phyloP scores from a whole-genome alignment of 345 rosid species.

The Heritiera littoralis region DNA sequence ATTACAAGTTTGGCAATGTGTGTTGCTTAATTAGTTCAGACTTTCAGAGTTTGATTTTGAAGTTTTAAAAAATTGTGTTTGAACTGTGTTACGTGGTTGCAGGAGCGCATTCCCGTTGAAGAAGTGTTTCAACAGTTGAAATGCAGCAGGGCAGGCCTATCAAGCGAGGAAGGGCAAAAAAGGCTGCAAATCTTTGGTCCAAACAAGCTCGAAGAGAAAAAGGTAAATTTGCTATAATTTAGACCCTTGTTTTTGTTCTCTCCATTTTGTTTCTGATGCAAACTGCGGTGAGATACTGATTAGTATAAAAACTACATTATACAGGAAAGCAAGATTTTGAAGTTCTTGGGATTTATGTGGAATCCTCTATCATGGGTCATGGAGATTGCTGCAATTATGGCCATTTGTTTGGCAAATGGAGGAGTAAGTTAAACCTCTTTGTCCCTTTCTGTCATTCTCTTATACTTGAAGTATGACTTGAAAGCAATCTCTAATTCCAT shows the following conservation, averaged over 20 bases:
- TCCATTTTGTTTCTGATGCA: not conserved
- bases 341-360: conserved; percentile 79
- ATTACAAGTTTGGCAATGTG: too few species aligned
- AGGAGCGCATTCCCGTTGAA: conserved; percentile 82
- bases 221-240: conserved; percentile 23
- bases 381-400: conserved; percentile 75
- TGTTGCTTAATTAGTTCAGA: too few species aligned
- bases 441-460: not conserved
- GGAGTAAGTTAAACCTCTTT: conserved; percentile 11
- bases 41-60: not conserved
- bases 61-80: not conserved
- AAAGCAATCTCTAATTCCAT: not conserved
- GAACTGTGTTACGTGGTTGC: conserved; percentile 7
- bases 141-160: conserved; percentile 75
- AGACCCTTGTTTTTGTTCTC: not conserved
- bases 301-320: not conserved
- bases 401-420: conserved; percentile 71
- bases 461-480: not conserved
- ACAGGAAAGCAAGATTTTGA: conserved; percentile 62
- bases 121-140: conserved; percentile 84
- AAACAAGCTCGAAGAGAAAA: conserved; percentile 94
- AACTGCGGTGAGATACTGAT: not conserved
- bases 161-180: conserved; percentile 68
- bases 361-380: conserved; percentile 85
- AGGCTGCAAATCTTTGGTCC: conserved; percentile 79